A percentile compares a stretch with the other conserved stretches of the same genome.
Evolutionary conservation across 768 basidiomycete species (phyloP).

Genomic region (Podaxis sp.): DNA sequence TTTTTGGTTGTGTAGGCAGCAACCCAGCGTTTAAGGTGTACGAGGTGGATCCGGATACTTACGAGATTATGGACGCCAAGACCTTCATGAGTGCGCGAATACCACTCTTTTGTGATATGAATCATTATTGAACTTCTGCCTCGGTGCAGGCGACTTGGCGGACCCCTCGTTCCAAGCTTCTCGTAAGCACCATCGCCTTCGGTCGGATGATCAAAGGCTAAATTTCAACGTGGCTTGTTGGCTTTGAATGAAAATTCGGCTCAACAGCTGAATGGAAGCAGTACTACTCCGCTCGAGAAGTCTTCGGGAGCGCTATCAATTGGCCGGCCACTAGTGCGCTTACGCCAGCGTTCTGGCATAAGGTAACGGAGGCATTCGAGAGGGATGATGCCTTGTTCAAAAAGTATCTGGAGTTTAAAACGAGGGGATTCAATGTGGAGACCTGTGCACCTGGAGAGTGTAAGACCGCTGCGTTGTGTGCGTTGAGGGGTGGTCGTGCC

Average conservation of each 20-base stretch:
- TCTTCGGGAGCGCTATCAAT: constrained; percentile 44
- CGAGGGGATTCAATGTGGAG: constrained; percentile 33
- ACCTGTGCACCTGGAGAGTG: constrained; percentile 34
- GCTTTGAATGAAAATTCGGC: not conserved
- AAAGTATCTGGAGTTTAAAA: constrained; percentile 43
- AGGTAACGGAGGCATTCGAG: constrained; percentile 51
- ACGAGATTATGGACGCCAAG: constrained; percentile 58
- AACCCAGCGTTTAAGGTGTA: constrained; percentile 60
- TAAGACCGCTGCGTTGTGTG: constrained; percentile 40
- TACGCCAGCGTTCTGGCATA: constrained; percentile 58
- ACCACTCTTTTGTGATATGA: not conserved
- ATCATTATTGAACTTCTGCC: constrained; percentile 16
- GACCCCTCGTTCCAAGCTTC: constrained; percentile 43
- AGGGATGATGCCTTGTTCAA: constrained; percentile 43
- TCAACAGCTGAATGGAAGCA: constrained; percentile 46
- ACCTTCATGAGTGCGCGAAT: constrained; percentile 42
- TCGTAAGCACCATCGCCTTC: constrained; percentile 31
- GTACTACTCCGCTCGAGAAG: constrained; percentile 54
- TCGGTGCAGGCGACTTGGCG: constrained; percentile 33
- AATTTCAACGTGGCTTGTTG: not conserved
- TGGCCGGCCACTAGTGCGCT: constrained; percentile 37
- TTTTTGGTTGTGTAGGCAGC: constrained; percentile 32
- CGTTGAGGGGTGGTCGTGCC: constrained; percentile 38
- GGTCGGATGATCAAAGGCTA: not conserved
- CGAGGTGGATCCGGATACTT: constrained; percentile 65